phyloP scores from a whole-genome alignment of 192 early-diverging fungal species.

The Lobosporangium transversale region DNA sequence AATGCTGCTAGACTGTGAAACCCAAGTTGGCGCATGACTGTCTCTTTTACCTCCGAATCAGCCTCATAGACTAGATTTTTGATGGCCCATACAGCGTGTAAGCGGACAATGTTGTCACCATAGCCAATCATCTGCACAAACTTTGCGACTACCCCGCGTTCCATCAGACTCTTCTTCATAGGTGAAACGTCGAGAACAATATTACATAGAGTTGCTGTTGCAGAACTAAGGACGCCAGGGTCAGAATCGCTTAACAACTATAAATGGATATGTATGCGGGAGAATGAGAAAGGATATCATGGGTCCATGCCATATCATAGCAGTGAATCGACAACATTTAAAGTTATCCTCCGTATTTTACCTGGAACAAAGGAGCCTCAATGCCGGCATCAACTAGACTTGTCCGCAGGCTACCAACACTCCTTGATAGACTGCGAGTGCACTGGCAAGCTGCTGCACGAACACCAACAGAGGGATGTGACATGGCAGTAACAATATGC shows the following conservation, averaged over 20 bases:
- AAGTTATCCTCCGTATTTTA: too few species aligned
- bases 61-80: slow-evolving; percentile 83
- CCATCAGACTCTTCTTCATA: slow-evolving; percentile 78
- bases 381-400: slow-evolving; percentile 82
- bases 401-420: slow-evolving; percentile 80
- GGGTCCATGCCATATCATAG: too few species aligned
- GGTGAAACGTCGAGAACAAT: slow-evolving; percentile 87
- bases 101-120: slow-evolving; percentile 59
- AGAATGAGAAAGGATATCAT: background rate
- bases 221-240: slow-evolving; percentile 69
- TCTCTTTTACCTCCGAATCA: slow-evolving; percentile 70
- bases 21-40: slow-evolving; percentile 72
- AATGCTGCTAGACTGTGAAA: slow-evolving; percentile 70
- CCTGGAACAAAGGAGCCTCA: slow-evolving; percentile 72
- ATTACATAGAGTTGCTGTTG: slow-evolving; percentile 85
- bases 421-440: slow-evolving; percentile 78
- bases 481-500: slow-evolving; percentile 72
- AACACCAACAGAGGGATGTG: slow-evolving; percentile 62
- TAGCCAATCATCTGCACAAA: slow-evolving; percentile 69
- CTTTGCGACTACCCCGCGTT: slow-evolving; percentile 74
- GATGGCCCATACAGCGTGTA: slow-evolving; percentile 85
- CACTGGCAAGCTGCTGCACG: slow-evolving; percentile 84
- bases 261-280: too few species aligned
- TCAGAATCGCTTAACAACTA: slow-evolving; percentile 70
- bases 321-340: too few species aligned